Evolutionary conservation across 805 yeast species (phyloP).

Genomic region (Metschnikowia arizonensis): DNA sequence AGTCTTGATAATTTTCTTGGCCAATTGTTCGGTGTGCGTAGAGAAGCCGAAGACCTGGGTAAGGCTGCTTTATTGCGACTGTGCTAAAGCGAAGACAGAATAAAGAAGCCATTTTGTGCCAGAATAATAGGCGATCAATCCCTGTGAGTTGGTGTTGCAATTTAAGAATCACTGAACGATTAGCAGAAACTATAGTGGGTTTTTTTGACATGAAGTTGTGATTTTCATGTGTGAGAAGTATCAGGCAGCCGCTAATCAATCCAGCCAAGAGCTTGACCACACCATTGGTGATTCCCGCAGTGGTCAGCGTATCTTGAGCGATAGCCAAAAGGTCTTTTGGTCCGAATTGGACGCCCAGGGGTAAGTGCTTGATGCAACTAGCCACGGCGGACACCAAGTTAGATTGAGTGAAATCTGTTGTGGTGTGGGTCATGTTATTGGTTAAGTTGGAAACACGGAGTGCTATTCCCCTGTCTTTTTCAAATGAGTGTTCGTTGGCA

Average conservation of each 20-base stretch:
- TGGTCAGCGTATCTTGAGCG: constrained; percentile 18
- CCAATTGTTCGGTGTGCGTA: constrained; percentile 34
- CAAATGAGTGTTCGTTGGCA: constrained; percentile 28
- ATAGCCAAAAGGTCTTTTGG: constrained; percentile 24
- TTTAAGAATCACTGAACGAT: constrained; percentile 14
- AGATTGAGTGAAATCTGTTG: constrained; percentile 42
- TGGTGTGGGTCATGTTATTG: constrained; percentile 15
- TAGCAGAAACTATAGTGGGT: constrained; percentile 13
- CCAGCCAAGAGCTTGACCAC: constrained; percentile 39
- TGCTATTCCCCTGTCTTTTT: constrained; percentile 38
- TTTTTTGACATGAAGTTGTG: constrained; percentile 14
- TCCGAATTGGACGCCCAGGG: constrained; percentile 33
- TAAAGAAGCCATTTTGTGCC: constrained; percentile 40
- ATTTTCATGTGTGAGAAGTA: constrained; percentile 18
- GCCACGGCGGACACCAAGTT: constrained; percentile 53
- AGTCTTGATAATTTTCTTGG: constrained; percentile 21
- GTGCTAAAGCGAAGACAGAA: constrained; percentile 47
- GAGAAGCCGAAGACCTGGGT: constrained; percentile 37
- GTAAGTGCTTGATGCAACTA: constrained; percentile 46
- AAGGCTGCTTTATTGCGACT: constrained; percentile 11
- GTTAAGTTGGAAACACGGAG: constrained; percentile 22
- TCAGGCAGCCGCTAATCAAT: constrained; percentile 30
- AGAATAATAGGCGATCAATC: constrained; percentile 22
- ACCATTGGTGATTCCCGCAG: constrained; percentile 26
- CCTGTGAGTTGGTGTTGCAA: constrained; percentile 15